A percentile compares a stretch with the other conserved stretches of the same genome.
Conservation (phyloP, 2,329 filamentous ascomycete genomes). For the Parasarocladium wereldwijsianum region DNA sequence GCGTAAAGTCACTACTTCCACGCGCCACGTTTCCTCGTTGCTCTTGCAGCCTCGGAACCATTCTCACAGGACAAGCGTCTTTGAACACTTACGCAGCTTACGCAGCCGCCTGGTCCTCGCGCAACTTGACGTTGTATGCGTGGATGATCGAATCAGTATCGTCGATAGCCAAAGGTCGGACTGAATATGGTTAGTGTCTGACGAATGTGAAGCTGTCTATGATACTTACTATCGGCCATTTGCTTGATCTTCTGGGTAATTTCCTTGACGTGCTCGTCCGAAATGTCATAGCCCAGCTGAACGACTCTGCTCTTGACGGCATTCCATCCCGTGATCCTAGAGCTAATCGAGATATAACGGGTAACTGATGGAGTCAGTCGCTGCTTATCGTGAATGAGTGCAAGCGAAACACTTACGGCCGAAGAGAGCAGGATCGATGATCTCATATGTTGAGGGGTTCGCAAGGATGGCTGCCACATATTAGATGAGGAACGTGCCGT, state of each 20-base stretch:
- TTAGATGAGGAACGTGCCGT: background rate
- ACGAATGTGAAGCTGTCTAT: background rate
- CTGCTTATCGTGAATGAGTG: background rate
- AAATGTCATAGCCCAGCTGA: constrained; percentile 2
- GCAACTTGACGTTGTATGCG: constrained; percentile 6
- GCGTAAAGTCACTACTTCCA: too few relatives aligned
- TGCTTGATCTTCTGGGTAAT: constrained; percentile 2
- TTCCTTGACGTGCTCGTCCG: constrained; percentile 4
- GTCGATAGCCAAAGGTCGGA: constrained; percentile 4
- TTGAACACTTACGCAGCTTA: too few relatives aligned
- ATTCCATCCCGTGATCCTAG: constrained; percentile 4
- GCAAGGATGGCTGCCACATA: constrained; percentile 4
- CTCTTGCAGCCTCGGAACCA: too few relatives aligned
- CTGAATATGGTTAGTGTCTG: background rate
- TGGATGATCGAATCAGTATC: constrained; percentile 3
- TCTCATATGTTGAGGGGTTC: constrained; percentile 5
- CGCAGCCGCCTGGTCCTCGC: too few relatives aligned
- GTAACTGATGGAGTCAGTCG: background rate
- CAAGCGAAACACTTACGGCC: background rate
- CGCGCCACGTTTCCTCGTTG: too few relatives aligned
- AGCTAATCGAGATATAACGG: constrained; percentile 3
- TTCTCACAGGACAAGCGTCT: too few relatives aligned
- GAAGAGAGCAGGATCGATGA: constrained; percentile 3
- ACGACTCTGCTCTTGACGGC: constrained; percentile 3
- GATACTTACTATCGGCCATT: constrained; percentile 1